Base-by-base conservation (phyloP, 805 yeast genomes). In the Suhomyces kilbournensis region DNA sequence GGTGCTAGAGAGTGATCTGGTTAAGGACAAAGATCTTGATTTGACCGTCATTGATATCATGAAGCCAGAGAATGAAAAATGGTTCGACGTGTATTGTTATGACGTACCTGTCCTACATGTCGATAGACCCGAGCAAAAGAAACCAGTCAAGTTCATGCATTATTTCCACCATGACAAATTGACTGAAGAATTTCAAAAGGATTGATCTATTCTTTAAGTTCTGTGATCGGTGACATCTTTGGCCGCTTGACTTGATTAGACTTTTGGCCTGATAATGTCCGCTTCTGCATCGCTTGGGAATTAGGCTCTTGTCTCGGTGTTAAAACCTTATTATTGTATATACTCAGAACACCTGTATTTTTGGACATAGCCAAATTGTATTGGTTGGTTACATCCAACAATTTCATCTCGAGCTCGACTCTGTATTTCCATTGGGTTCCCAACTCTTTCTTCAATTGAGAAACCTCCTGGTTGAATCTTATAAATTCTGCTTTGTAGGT, bases 71-170 rank as follows among this genome's bases (percentile, higher is more conserved):
- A 84, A 87, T 60, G 71, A 78, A 46, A 71, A 76, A 46, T 86
- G 90, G 85, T 86, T 84, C 76, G 88, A 86, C 48, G 74, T 77
- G 54, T 88, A 87, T 58, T 82, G 91, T 59, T 86, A 83, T 63
- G 96, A 88, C 62, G 86, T 88, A 5, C 96, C 96, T 0, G 96
- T 88, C 0, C 62, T 88, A 42, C 92, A 88, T 63, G 74, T 88
- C 7, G 85, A 84, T 58, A 72, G 83, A 53, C 70, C 63, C 1
- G 66, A 64, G 6, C 78, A 77, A 48, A 69, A 61, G 32, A 73
- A 78, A 45, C 77, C 84, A 2, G 76, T 78, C 4, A 84, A 82
- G 60, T 82, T 84, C 62, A 86, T 87, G 86, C 93, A 88, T 67
- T 76, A 82, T 50, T 77, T 88, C 52, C 71, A 83, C 51, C 76